Base-by-base conservation (phyloP, 371 early-diverging fungal genomes). In the Fennellomyces sp. region DNA sequence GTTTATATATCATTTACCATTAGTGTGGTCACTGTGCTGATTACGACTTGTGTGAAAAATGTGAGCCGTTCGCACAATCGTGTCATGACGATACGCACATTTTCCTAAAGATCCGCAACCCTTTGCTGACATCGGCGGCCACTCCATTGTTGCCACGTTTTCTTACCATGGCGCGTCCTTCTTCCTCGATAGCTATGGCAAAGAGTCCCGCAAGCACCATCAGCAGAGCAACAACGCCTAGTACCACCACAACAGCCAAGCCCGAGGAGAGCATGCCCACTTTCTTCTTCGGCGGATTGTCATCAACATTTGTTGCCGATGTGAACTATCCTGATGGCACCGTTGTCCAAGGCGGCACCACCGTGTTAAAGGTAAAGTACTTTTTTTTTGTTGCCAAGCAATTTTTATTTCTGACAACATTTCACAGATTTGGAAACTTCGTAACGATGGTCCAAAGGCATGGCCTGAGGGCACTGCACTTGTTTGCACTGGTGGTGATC, bases 301-400 rank as follows among this genome's bases (percentile, higher is more conserved):
- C 60, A 41, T 79, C 89, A 1, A 15, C 50, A 0, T 90, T 91
- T 73, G 77, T 90, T 38, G 81, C 86, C 27, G 90, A 91, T 50
- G 66, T 90, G 38, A 91, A 82, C 42, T 69, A 89, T 29, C 84
- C 86, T 17, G 91, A 91, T 53, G 86, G 87, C 17, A 82, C 90
- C 5, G 33, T 63, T 1, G 66, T 90, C 19, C 69, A 59, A n/a
- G 72, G 83, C 11, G 69, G 70, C 13, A 72, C 73, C 15, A 70
- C 61, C 51, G 80, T 88, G 60, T 68, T 80, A 45, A 88, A 77
- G 67, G 75, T 64, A 64, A 48, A 6, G 35, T 33, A 33, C n/a
- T n/a, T n/a, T n/a, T n/a, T n/a, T n/a, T n/a, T n/a, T n/a, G n/a
- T n/a, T 42, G 45, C 45, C 45, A 42, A 42, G 45, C 45, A 33